Percentiles rank a stretch among this genome's conserved stretches.
Evolutionary conservation across 768 basidiomycete species (phyloP).

Genomic region (Hemileccinum rubropunctum): DNA sequence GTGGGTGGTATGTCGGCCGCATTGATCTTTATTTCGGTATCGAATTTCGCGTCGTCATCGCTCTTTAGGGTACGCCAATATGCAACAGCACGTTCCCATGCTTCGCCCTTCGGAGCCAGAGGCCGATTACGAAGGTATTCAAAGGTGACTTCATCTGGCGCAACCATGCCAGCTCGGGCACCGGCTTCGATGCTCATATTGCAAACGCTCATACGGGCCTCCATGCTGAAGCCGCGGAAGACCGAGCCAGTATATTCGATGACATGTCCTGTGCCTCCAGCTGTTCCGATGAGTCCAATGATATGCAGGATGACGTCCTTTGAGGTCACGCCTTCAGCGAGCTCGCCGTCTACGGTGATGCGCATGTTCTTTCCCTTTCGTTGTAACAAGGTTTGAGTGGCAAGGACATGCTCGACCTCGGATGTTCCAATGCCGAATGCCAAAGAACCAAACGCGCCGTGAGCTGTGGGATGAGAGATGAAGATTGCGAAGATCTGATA

Average conservation of each 20-base stretch:
- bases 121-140: constrained; percentile 80
- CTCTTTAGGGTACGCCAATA: constrained; percentile 82
- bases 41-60: constrained; percentile 83
- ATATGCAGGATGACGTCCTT: constrained; percentile 92
- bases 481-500: background rate
- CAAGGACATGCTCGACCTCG: constrained; percentile 92
- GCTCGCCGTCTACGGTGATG: constrained; percentile 80
- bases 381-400: constrained; percentile 87
- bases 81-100: constrained; percentile 81
- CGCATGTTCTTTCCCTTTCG: constrained; percentile 92
- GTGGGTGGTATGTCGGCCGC: constrained; percentile 88
- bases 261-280: constrained; percentile 87
- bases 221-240: constrained; percentile 83
- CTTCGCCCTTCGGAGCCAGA: constrained; percentile 77
- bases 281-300: constrained; percentile 90
- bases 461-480: constrained; percentile 46
- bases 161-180: constrained; percentile 90
- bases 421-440: constrained; percentile 94
- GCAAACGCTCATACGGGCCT: constrained; percentile 87
- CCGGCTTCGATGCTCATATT: constrained; percentile 97
- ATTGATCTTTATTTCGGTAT: constrained; percentile 74
- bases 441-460: constrained; percentile 90
- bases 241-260: constrained; percentile 92
- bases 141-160: constrained; percentile 86
- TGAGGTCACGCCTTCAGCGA: constrained; percentile 78